Base-by-base conservation (phyloP, 1,284 basidiomycete genomes). In the Volvariella volvacea region DNA sequence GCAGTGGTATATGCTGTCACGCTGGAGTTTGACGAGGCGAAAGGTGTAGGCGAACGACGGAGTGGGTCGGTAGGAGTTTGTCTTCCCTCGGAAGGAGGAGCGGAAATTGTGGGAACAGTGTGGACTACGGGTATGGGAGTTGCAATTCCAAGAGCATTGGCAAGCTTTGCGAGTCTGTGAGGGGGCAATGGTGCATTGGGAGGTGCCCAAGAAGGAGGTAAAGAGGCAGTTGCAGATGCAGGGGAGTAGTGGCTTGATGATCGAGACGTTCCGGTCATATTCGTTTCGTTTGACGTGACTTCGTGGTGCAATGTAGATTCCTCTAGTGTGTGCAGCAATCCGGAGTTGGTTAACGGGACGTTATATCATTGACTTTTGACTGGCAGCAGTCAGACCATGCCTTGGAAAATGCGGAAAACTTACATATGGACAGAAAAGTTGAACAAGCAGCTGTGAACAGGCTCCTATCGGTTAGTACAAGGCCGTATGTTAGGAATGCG, bases 111-210 rank as follows among this genome's bases (percentile, higher is more conserved):
- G 42, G 50, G 63, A 15, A 36, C 14, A 55, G 41, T 60, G 47
- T 70, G 66, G 25, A 67, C 66, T 25, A 72, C 66, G 6, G 85
- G 87, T 36, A 83, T 59, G 0, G 85, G 85, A 0, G 80, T 82
- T 1, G 83, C 73, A 21, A 90, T 78, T 43, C 87, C 87, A 34
- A 90, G 76, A 1, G 88, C 87, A 55, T 90, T 90, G 19, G 86
- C 87, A 25, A 90, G 70, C 52, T 83, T 86, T 34, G 85, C 88
- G 3, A 90, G 74, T 12, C 82, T 72, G 53, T 84, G 74, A 9
- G 88, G 86, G 4, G 85, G 63, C 10, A 90, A 67, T 2, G 87
- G 87, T 28, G 80, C 63, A 53, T 77, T 80, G 47, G 84, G 84
- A 15, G 75, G 76, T 4, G 66, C 66, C 81, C 82, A 83, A 56